These are phyloP conservation scores for Pleochaeta shiraiana DNA, from an alignment of 2,329 filamentous ascomycete species.

Conservation along the genomic window DNA sequence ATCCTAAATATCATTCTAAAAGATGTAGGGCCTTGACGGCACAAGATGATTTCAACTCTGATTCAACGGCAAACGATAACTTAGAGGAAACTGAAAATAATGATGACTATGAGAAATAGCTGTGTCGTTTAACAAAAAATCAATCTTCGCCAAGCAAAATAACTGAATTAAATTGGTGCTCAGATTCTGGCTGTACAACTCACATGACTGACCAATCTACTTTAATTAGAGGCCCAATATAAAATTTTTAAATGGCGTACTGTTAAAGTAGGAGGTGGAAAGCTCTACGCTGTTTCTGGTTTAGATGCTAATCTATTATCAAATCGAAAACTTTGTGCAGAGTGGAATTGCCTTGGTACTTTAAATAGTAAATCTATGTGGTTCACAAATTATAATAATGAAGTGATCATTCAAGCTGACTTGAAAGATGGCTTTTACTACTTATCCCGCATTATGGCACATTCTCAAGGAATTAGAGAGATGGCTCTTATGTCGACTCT, in stretches of 20 bases:
- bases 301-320: background rate
- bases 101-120: background rate
- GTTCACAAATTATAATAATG: background rate
- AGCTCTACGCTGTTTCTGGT: background rate
- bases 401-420: background rate
- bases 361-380: slow-evolving; percentile 1
- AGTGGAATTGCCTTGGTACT: background rate
- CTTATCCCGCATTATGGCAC: background rate
- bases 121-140: background rate
- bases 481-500: too few species aligned
- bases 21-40: background rate
- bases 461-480: background rate
- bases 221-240: background rate
- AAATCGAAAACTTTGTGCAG: background rate
- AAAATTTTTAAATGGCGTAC: background rate
- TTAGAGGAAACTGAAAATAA: background rate
- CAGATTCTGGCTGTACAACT: background rate
- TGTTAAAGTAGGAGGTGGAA: background rate
- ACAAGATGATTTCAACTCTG: background rate
- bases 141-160: background rate
- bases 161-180: background rate
- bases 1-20: background rate
- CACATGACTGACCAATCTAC: background rate
- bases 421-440: background rate
- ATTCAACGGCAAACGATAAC: background rate